These are phyloP conservation scores for Suillus variegatus DNA, from an alignment of 768 basidiomycete genomes.

Conservation along the genomic window DNA sequence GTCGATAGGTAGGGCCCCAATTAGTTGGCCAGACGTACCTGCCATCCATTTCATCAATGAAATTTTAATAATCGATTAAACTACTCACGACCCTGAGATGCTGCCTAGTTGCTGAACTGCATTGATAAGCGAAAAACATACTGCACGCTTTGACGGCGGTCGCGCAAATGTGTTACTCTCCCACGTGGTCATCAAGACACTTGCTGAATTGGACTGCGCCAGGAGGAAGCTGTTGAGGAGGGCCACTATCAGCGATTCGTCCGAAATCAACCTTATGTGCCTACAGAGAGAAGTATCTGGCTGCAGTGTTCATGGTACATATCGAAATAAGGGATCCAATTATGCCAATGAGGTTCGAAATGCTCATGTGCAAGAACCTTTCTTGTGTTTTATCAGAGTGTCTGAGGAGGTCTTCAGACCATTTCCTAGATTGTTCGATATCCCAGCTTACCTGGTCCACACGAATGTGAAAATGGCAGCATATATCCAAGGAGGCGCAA, in stretches of 20 bases:
- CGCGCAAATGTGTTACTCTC: constrained; percentile 63
- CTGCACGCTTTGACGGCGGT: constrained; percentile 82
- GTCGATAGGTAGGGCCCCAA: constrained; percentile 65
- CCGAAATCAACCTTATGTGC: constrained; percentile 19
- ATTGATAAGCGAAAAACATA: constrained; percentile 82
- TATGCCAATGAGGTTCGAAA: constrained; percentile 55
- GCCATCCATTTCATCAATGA: constrained; percentile 1
- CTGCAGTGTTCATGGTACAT: constrained; percentile 60
- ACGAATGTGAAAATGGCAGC: constrained; percentile 56
- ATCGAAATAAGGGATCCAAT: constrained; percentile 71
- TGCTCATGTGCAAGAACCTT: constrained; percentile 42
- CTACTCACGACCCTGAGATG: constrained; percentile 73
- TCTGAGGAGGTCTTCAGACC: constrained; percentile 29
- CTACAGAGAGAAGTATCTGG: constrained; percentile 69
- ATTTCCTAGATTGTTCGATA: not conserved
- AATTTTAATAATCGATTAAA: constrained; percentile 3
- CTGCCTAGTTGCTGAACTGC: constrained; percentile 83
- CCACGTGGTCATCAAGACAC: constrained; percentile 61
- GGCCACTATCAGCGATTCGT: constrained; percentile 5
- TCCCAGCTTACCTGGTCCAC: constrained; percentile 44
- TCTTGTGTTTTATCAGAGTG: constrained; percentile 73
- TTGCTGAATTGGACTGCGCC: constrained; percentile 71
- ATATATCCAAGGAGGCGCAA: constrained; percentile 75
- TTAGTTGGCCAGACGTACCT: constrained; percentile 65
- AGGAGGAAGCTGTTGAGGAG: constrained; percentile 59